These are phyloP conservation scores for Pisolithus thermaeus DNA, from an alignment of 1,284 basidiomycete genomes.

Conservation along the genomic window DNA sequence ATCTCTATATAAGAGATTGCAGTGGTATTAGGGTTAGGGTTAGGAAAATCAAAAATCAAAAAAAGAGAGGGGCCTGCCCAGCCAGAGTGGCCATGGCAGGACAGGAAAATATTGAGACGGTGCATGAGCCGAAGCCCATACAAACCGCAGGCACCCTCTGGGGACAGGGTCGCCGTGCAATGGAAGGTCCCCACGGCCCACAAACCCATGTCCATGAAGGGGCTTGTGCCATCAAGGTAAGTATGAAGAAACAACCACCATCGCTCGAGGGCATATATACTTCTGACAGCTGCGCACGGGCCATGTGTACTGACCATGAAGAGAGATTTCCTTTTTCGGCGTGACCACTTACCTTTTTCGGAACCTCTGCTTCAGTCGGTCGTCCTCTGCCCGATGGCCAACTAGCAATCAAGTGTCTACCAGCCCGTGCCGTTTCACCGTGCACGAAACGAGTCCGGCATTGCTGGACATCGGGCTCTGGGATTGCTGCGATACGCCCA, in stretches of 20 bases:
- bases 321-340: too few relatives aligned
- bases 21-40: conserved; percentile 19
- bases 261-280: conserved; percentile 12
- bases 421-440: too few relatives aligned
- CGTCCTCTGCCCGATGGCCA: too few relatives aligned
- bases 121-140: conserved; percentile 15
- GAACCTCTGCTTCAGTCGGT: too few relatives aligned
- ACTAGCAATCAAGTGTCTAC: too few relatives aligned
- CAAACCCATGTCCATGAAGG: conserved; percentile 38
- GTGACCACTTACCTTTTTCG: too few relatives aligned
- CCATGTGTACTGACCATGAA: conserved; percentile 26
- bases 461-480: too few relatives aligned
- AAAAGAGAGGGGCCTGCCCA: conserved; percentile 34
- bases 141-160: conserved; percentile 11
- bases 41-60: conserved; percentile 11
- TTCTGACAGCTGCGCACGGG: conserved; percentile 14
- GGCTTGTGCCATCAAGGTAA: conserved; percentile 39
- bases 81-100: conserved; percentile 49
- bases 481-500: too few relatives aligned
- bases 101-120: conserved; percentile 16
- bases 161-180: conserved; percentile 59
- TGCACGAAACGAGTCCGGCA: too few relatives aligned
- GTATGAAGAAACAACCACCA: conserved; percentile 25
- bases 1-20: not conserved
- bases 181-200: conserved; percentile 45